Evolutionary conservation across 2,329 filamentous ascomycete genomes (phyloP).

Genomic region (Cordyceps pruinosa): DNA sequence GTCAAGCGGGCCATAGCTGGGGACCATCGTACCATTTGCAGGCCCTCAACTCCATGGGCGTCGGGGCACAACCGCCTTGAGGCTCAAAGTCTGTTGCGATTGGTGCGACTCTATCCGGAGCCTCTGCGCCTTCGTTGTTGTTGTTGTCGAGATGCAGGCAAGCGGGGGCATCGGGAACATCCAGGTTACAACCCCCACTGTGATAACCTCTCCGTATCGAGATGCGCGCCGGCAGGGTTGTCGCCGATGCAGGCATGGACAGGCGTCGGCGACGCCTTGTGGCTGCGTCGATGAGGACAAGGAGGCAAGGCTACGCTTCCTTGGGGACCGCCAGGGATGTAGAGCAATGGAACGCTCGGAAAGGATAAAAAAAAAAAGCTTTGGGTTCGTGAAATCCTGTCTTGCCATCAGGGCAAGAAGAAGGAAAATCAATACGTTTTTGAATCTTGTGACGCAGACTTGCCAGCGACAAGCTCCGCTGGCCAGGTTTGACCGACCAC

Average conservation of each 20-base stretch:
- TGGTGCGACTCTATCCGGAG: neutral
- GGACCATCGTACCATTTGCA: neutral
- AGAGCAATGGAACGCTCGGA: neutral
- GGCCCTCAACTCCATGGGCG: neutral
- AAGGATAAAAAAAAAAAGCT: too few species aligned
- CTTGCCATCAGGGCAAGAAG: neutral
- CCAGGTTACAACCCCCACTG: constrained; percentile 7
- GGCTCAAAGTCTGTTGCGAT: neutral
- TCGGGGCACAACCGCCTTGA: neutral
- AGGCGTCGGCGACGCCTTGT: neutral
- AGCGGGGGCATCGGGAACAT: constrained; percentile 2
- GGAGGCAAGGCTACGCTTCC: neutral
- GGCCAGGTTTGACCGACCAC: neutral
- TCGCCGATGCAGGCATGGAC: constrained; percentile 1
- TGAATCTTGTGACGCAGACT: neutral
- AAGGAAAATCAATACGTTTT: constrained; percentile 5
- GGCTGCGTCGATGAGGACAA: neutral
- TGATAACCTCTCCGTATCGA: constrained; percentile 7
- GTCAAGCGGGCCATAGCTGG: neutral
- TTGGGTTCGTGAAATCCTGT: neutral
- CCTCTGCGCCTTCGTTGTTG: too few species aligned
- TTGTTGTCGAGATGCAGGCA: neutral
- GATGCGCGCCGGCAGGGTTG: constrained; percentile 8
- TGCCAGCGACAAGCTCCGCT: neutral
- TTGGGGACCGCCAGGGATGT: neutral